These are phyloP conservation scores for Pelargonium australe DNA, from an alignment of 441 rosid species.

Conservation along the genomic window DNA sequence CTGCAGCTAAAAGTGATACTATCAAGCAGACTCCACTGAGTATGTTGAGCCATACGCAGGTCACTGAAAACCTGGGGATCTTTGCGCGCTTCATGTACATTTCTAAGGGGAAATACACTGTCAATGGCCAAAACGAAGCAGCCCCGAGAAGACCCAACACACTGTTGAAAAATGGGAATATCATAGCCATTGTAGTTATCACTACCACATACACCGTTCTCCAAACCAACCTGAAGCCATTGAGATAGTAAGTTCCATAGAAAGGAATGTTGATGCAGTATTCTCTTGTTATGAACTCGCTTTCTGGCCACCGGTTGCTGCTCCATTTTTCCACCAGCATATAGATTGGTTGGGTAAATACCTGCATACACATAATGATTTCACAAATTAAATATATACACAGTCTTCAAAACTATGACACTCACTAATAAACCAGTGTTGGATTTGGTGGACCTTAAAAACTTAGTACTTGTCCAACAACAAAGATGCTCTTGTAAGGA, in stretches of 20 bases:
- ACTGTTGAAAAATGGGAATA: slow-evolving; percentile 9
- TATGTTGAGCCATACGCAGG: slow-evolving; percentile 36
- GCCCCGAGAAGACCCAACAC: slow-evolving; percentile 10
- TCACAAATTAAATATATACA: too few relatives aligned
- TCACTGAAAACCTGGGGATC: slow-evolving; percentile 27
- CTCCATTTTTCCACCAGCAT: slow-evolving; percentile 8
- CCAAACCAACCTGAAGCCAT: slow-evolving; percentile 5
- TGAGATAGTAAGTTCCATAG: background rate
- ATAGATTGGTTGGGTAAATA: slow-evolving; percentile 6
- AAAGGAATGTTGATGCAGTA: background rate
- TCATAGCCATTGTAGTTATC: background rate
- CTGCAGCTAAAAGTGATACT: background rate
- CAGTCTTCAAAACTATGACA: too few relatives aligned
- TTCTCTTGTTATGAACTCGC: slow-evolving; percentile 1
- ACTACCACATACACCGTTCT: slow-evolving; percentile 4
- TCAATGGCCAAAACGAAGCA: slow-evolving; percentile 41
- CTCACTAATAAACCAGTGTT: too few relatives aligned
- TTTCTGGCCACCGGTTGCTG: slow-evolving; percentile 6
- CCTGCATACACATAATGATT: background rate
- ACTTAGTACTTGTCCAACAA: too few relatives aligned
- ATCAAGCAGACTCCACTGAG: slow-evolving; percentile 17
- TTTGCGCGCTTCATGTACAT: slow-evolving; percentile 40
- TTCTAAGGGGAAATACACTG: slow-evolving; percentile 48
- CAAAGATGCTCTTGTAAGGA: too few relatives aligned
- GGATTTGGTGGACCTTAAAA: too few relatives aligned